Conservation (phyloP, 2,329 filamentous ascomycete genomes). For the Pseudogymnoascus sp. region DNA sequence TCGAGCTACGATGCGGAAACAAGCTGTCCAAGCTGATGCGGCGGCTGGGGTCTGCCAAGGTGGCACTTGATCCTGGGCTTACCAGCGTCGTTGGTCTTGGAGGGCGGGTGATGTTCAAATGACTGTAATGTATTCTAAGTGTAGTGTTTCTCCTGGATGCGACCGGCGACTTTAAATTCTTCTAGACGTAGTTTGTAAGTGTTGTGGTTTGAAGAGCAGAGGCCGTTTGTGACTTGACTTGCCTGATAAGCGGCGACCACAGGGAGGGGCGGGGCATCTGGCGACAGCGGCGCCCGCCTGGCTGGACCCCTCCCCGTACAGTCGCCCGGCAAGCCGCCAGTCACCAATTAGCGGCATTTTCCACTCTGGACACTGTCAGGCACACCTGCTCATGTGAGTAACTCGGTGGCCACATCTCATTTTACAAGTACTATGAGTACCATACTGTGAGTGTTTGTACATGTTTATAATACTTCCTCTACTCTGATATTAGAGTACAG, state of each 20-base stretch:
- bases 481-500: background rate
- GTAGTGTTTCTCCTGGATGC: background rate
- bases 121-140: background rate
- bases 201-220: background rate
- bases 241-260: background rate
- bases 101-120: background rate
- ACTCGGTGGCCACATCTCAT: background rate
- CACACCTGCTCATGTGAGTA: slow-evolving; percentile 5
- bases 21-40: background rate
- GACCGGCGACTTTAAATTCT: slow-evolving; percentile 5
- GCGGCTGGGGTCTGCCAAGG: slow-evolving; percentile 4
- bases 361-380: background rate
- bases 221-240: background rate
- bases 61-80: slow-evolving; percentile 4
- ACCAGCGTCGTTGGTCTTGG: background rate
- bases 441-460: background rate
- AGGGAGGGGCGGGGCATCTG: slow-evolving; percentile 1
- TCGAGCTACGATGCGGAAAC: background rate
- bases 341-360: slow-evolving; percentile 5
- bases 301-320: slow-evolving; percentile 4
- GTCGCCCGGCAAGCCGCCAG: background rate
- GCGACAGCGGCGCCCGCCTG: slow-evolving; percentile 5
- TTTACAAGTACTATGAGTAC: background rate
- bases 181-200: background rate
- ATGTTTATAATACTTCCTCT: background rate